Percentiles rank a stretch among this genome's conserved stretches.
phyloP scores from a whole-genome alignment of 1,284 basidiomycete genomes.

The Paramarasmius palmivorus region DNA sequence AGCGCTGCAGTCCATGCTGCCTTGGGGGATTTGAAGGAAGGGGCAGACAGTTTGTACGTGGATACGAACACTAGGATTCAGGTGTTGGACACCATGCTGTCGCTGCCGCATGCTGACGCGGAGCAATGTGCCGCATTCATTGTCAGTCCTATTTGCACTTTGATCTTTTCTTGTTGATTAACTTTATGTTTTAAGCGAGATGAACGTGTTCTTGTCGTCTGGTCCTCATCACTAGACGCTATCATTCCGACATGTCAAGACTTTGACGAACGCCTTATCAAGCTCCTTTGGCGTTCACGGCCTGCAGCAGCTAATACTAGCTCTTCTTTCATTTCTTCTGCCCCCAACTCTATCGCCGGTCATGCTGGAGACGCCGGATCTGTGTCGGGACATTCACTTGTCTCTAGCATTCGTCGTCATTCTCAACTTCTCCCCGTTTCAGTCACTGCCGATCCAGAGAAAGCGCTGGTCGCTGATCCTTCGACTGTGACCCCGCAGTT shows the following conservation, averaged over 20 bases:
- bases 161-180: neutral
- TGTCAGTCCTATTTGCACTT: conserved; percentile 37
- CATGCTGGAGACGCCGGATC: neutral
- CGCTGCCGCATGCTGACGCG: conserved; percentile 75
- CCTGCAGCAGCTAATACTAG: conserved; percentile 19
- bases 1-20: conserved; percentile 83
- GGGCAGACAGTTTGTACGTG: conserved; percentile 65
- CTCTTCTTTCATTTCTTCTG: conserved; percentile 26
- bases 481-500: neutral
- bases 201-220: conserved; percentile 79
- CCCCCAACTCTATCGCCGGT: conserved; percentile 10
- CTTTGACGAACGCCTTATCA: conserved; percentile 80
- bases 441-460: too few relatives aligned
- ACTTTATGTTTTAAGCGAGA: conserved; percentile 49
- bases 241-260: conserved; percentile 73
- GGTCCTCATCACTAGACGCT: conserved; percentile 74
- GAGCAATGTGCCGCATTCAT: conserved; percentile 87
- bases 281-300: conserved; percentile 67
- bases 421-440: neutral
- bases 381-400: neutral
- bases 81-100: conserved; percentile 71
- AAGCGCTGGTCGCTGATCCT: neutral
- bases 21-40: conserved; percentile 58
- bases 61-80: conserved; percentile 75
- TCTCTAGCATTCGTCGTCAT: neutral